Evolutionary conservation across 768 basidiomycete species (phyloP), one percentile per base, ranked within the genome.

Genomic region (Plicaturopsis crispa): DNA sequence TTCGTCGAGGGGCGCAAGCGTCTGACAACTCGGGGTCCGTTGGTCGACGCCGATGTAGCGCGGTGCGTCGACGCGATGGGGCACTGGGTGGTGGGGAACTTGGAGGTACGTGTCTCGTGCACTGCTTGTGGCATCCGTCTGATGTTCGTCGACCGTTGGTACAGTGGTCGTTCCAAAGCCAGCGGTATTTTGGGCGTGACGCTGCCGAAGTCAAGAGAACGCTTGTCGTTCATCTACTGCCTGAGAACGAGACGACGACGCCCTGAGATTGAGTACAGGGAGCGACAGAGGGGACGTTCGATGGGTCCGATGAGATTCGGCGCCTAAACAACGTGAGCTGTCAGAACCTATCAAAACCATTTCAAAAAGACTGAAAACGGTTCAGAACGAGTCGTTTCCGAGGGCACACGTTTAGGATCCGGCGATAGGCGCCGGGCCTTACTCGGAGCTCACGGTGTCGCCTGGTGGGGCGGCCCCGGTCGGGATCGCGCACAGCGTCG

Each of bases 131-230:
- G 21, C 43, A 26, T 31, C 40, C 24, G 30, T 42, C n/a, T 45
- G 44, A 40, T 42, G 52, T 32, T 40, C 40, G 20, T 46, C 34
- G 35, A 41, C 13, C 38, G 26, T 24, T 4, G n/a, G n/a, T n/a
- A 42, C 38, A 71, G 71, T 80, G 80, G 80, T 76, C 77, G 50
- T 81, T 85, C 55, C 74, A 81, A 56, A 77, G 73, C 21, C 69
- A 72, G 47, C 67, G 78, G 24, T 83, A 84, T 61, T 83, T 84
- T 50, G 80, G 80, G 33, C 58, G 66, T 43, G 59, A 65, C 31
- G 70, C 73, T 45, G 49, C 64, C 24, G 66, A 75, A 56, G 66
- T 82, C 52, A 73, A 65, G 46, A 52, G 60, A 52, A 70, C 70
- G 41, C 61, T 63, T 45, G 54, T 74, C 34, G 68, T 74, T 14